A percentile compares a stretch with the other conserved stretches of the same genome.
Evolutionary conservation across 176 grass and related monocot species (phyloP).

Genomic region (Bonia amplexicaulis): DNA sequence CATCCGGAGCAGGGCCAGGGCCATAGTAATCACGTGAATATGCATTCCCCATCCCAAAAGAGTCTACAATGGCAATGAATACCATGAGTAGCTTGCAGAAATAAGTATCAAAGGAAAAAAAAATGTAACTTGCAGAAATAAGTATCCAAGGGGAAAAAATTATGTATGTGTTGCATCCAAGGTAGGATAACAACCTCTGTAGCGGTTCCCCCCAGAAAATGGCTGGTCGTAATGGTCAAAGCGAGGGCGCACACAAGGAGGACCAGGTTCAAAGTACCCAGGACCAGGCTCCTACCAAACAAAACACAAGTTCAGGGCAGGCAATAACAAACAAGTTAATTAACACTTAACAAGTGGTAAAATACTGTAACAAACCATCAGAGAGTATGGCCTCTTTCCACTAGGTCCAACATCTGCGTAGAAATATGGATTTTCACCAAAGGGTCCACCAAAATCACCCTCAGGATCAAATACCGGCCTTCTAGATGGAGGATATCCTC

Average conservation of each 20-base stretch:
- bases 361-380: conserved; percentile 30
- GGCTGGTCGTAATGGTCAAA: conserved; percentile 39
- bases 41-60: conserved; percentile 21
- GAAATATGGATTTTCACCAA: conserved; percentile 42
- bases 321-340: background rate
- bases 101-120: background rate
- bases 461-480: conserved; percentile 36
- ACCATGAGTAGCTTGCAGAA: background rate
- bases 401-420: conserved; percentile 29
- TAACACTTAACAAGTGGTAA: background rate
- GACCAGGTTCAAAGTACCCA: conserved; percentile 37
- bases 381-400: conserved; percentile 38
- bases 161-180: background rate
- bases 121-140: background rate
- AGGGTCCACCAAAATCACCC: conserved; percentile 35
- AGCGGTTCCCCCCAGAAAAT: conserved; percentile 23
- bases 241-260: conserved; percentile 31
- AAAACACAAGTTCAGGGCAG: conserved; percentile 6
- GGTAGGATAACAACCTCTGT: conserved; percentile 31
- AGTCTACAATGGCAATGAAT: conserved; percentile 12
- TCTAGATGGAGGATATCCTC: conserved; percentile 30
- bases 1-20: conserved; percentile 14
- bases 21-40: conserved; percentile 45
- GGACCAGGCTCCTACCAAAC: conserved; percentile 36
- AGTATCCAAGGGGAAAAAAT: background rate